Evolutionary conservation across 495 filamentous ascomycete genomes (phyloP).

Genomic region (Hypoxylon intermedium): DNA sequence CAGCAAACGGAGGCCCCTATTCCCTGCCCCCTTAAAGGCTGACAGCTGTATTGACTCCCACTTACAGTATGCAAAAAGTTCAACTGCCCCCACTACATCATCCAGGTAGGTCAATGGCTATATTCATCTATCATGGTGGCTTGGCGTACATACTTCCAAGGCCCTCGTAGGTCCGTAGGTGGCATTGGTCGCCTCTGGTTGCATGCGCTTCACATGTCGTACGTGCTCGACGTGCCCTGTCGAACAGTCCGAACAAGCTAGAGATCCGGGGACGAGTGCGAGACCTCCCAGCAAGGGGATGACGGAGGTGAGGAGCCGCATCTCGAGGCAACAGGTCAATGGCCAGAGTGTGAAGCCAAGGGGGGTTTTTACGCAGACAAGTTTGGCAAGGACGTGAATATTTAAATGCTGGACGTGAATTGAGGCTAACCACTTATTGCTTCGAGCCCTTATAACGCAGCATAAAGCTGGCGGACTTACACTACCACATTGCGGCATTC

Average conservation of each 20-base stretch:
- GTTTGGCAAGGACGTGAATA: conserved; percentile 1
- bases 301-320: conserved; percentile 7
- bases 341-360: neutral
- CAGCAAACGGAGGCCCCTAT: neutral
- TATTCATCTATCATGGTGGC: neutral
- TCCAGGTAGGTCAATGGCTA: conserved; percentile 15
- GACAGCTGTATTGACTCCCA: no score
- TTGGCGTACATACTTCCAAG: conserved; percentile 32
- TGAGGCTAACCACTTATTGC: neutral
- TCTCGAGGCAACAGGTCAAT: conserved; percentile 3
- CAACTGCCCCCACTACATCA: conserved; percentile 71
- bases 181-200: conserved; percentile 55
- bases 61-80: conserved; percentile 79
- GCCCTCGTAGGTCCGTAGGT: conserved; percentile 43
- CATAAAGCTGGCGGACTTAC: neutral
- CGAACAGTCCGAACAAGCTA: conserved; percentile 46
- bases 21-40: neutral
- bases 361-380: neutral
- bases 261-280: conserved; percentile 7
- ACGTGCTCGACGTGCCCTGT: conserved; percentile 46
- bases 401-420: neutral
- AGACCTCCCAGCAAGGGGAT: conserved; percentile 8
- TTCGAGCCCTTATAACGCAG: neutral
- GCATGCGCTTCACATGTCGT: conserved; percentile 53
- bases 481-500: conserved; percentile 5